Conservation (phyloP, 2,329 filamentous ascomycete species). For the Fonsecaea pedrosoi region DNA sequence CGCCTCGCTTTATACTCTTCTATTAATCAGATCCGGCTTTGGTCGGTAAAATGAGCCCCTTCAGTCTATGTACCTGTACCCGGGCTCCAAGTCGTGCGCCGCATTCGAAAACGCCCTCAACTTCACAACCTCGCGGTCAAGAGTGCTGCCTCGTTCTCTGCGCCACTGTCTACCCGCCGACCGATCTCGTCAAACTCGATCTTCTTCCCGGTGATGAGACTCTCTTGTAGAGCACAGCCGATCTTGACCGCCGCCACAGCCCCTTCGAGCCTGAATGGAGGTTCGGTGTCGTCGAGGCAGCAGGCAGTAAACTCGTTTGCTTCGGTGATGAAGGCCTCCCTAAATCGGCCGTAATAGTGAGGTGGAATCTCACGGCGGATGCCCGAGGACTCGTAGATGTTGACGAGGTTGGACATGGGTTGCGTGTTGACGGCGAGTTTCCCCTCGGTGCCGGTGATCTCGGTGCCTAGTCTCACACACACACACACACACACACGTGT, state of each 20-base stretch:
- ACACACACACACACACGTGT: neutral
- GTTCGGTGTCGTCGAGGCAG: slow-evolving; percentile 61
- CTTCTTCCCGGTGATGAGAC: slow-evolving; percentile 61
- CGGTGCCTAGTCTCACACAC: slow-evolving; percentile 49
- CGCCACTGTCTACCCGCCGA: slow-evolving; percentile 44
- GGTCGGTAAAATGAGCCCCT: neutral
- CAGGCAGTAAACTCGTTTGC: slow-evolving; percentile 67
- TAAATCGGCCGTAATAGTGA: slow-evolving; percentile 69
- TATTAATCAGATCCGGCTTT: neutral
- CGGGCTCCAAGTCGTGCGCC: neutral
- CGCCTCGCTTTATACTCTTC: no score
- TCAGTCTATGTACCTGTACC: neutral
- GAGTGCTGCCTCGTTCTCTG: neutral
- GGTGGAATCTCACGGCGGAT: slow-evolving; percentile 66
- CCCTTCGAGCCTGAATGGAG: slow-evolving; percentile 64
- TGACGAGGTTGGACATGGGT: slow-evolving; percentile 62
- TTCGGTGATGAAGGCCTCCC: slow-evolving; percentile 68
- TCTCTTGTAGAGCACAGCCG: slow-evolving; percentile 65
- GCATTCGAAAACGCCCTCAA: neutral
- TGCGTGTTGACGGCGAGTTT: slow-evolving; percentile 68
- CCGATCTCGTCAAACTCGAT: slow-evolving; percentile 66
- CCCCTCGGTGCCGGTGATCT: slow-evolving; percentile 71
- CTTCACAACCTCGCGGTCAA: slow-evolving; percentile 26
- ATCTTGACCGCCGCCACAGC: slow-evolving; percentile 66
- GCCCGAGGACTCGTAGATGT: slow-evolving; percentile 60